Base-by-base conservation (phyloP, 352 stramenopile species). In the Globisporangium parvum region DNA sequence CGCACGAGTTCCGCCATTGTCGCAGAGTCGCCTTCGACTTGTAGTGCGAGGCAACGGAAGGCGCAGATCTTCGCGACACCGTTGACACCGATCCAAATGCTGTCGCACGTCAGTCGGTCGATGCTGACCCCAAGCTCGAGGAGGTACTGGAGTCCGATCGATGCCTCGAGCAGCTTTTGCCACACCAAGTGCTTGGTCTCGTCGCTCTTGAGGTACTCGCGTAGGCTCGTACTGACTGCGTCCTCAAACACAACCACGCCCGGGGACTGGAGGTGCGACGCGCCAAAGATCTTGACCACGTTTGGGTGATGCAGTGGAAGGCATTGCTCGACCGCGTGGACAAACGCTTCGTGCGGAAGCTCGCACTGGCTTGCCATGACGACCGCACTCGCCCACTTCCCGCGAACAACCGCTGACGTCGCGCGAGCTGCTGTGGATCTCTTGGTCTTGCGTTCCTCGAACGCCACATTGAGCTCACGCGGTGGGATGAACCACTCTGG, bases 81-180 rank as follows among this genome's bases (percentile, higher is more conserved):
- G 10, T 59, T 37, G 1, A 24, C 0, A 0, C 47, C 26, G 26
- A 28, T 28, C 26, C 26, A 28, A 5, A 28, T 28, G 26, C 5
- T 5, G 26, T 28, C 26, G 40, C 47, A 61, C 0, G 33, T n/a
- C 6, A 59, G 44, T 2, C 1, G 6, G 3, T 45, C 11, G 51
- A 45, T 1, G 6, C 54, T 5, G 1, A 63, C 17, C 0, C 31
- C 42, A 20, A 23, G 51, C 2, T 49, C 33, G 11, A 42, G 12
- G 6, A 63, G 49, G 48, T 80, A 86, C 26, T 53, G 12, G 3
- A 91, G 56, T 6, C 75, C 81, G 18, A 53, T 41, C 1, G 47
- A 26, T 3, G 24, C 53, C 23, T 65, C 62, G 24, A 42, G 24
- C 20, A 68, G 15, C 21, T 39, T 55, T 9, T 54, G 15, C 46